Base-by-base conservation (phyloP, 495 filamentous ascomycete species). In the Neurospora sp. region DNA sequence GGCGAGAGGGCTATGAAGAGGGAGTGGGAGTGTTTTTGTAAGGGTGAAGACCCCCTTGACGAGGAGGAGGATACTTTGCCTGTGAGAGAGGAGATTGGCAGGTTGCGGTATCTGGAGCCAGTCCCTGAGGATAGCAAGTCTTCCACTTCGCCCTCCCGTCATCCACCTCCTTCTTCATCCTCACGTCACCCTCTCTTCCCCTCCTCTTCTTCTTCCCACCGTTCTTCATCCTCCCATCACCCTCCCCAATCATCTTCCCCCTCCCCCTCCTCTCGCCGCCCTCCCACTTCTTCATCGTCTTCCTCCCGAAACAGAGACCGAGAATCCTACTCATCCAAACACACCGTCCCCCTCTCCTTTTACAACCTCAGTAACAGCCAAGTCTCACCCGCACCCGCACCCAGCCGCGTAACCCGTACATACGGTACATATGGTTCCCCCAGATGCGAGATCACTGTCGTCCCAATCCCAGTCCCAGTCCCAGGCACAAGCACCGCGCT, bases 251-350 rank as follows among this genome's bases (percentile, higher is more conserved):
- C 41, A n/a, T 69, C 44, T 22, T 59, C 59, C 12, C 68, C 69
- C 69, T 38, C 71, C 18, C 70, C 74, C 41, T 72, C 74, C n/a
- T 18, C 39, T 37, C 70, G 38, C 70, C 38, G 40, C 10, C 18
- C 61, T 5, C 39, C 42, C 40, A n/a, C 45, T 48, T 69, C 72
- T 7, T 69, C 53, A 42, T 70, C 65, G 40, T 72, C 70, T 68
- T 68, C 70, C n/a, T 1, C 18, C n/a, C 18, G 40, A 35, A 35
- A 7, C 39, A 31, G 9, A n/a, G 12, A 2, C 12, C 16, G 27
- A n/a, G 69, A 40, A 35, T 81, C 81, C 70, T 77, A 78, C 27
- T 80, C 78, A 65, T 88, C 84, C 72, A 92, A 88, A 14, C 97
- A 82, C 79, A 88, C 88, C 78, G 88, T 86, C 74, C 53, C 53